A percentile compares a stretch with the other conserved stretches of the same genome.
phyloP scores from a whole-genome alignment of 1,284 basidiomycete genomes.

The Agroathelia rolfsii region DNA sequence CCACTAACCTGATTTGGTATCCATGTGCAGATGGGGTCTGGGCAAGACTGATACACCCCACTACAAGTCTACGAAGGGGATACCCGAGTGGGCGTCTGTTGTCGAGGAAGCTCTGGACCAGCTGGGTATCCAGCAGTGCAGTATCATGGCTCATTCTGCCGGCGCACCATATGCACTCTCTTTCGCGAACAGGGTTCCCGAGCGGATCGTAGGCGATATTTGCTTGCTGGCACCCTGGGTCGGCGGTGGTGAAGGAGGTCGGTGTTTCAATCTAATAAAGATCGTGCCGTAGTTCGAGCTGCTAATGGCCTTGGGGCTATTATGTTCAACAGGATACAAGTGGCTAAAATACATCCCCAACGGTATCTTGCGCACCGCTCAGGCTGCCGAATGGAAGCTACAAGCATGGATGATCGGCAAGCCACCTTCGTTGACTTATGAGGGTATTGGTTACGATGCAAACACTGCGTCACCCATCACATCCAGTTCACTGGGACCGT shows the following conservation, averaged over 20 bases:
- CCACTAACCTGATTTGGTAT: too few species aligned
- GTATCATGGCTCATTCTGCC: conserved; percentile 93
- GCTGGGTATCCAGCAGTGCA: conserved; percentile 72
- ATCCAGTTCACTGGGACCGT: conserved; percentile 25
- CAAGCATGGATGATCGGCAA: conserved; percentile 96
- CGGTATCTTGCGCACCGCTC: conserved; percentile 86
- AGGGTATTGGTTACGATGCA: conserved; percentile 69
- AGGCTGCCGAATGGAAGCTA: conserved; percentile 94
- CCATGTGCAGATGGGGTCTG: conserved; percentile 91
- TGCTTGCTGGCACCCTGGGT: conserved; percentile 97
- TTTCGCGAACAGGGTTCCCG: conserved; percentile 64
- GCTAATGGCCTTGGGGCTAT: conserved; percentile 11
- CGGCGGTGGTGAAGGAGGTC: conserved; percentile 77
- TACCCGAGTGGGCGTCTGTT: conserved; percentile 85
- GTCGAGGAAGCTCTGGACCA: conserved; percentile 85
- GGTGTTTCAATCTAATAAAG: conserved; percentile 18
- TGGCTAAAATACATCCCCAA: conserved; percentile 97
- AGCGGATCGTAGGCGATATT: conserved; percentile 75
- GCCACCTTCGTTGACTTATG: conserved; percentile 71
- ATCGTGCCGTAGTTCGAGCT: conserved; percentile 3
- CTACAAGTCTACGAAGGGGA: conserved; percentile 62
- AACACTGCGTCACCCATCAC: conserved; percentile 17
- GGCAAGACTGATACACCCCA: conserved; percentile 74
- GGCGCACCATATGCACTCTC: conserved; percentile 93
- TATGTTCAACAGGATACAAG: conserved; percentile 65